Percentiles rank a stretch among this genome's conserved stretches.
These are phyloP conservation scores for Geosmithia flava DNA, from an alignment of 2,329 filamentous ascomycete species.

Conservation along the genomic window DNA sequence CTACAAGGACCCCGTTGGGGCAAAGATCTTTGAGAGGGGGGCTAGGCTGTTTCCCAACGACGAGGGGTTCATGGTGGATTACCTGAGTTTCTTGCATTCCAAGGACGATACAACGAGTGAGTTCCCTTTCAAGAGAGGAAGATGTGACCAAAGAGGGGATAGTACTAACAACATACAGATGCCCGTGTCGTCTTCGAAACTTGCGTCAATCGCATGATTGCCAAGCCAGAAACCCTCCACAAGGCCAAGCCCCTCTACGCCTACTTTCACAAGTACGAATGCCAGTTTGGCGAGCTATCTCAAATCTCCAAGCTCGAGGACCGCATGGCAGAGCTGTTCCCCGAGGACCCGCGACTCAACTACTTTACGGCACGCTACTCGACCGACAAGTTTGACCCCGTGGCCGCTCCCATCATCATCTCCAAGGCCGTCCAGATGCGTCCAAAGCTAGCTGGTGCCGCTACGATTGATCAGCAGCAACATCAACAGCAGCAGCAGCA, in stretches of 20 bases:
- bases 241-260: slow-evolving; percentile 78
- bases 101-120: slow-evolving; percentile 89
- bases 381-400: slow-evolving; percentile 63
- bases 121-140: slow-evolving; percentile 17
- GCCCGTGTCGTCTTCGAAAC: slow-evolving; percentile 94
- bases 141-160: not conserved
- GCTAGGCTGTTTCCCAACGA: slow-evolving; percentile 90
- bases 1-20: slow-evolving; percentile 85
- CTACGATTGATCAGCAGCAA: slow-evolving; percentile 37
- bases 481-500: slow-evolving; percentile 16
- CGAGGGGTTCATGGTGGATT: slow-evolving; percentile 86
- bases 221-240: slow-evolving; percentile 59
- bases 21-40: slow-evolving; percentile 92
- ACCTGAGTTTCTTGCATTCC: slow-evolving; percentile 86
- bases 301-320: slow-evolving; percentile 86
- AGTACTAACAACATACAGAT: slow-evolving; percentile 41
- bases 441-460: slow-evolving; percentile 40
- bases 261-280: slow-evolving; percentile 94
- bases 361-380: slow-evolving; percentile 70
- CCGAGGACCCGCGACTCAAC: slow-evolving; percentile 65
- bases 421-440: slow-evolving; percentile 69
- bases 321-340: slow-evolving; percentile 88
- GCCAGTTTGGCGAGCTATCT: slow-evolving; percentile 80
- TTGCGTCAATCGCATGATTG: slow-evolving; percentile 68
- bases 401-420: slow-evolving; percentile 68